Conservation (phyloP, 129 eudicot genomes). For the Centaurea solstitialis region DNA sequence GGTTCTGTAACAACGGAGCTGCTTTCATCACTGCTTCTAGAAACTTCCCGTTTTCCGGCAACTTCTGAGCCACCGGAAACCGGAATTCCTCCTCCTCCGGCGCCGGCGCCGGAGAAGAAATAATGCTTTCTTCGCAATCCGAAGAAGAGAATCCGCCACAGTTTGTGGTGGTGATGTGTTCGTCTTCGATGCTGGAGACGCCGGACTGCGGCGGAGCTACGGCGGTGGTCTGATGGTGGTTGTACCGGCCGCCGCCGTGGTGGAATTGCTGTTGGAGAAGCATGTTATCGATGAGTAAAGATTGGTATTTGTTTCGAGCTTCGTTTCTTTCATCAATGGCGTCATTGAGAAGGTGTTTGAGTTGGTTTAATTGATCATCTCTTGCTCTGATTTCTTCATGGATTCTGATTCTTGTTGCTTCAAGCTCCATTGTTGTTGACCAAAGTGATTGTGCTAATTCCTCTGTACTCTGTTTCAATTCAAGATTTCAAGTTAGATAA, state of each 20-base stretch:
- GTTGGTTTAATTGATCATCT: constrained; percentile 52
- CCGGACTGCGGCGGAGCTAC: constrained; percentile 43
- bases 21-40: constrained; percentile 79
- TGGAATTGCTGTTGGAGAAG: constrained; percentile 44
- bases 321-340: constrained; percentile 63
- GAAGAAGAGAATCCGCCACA: constrained; percentile 58
- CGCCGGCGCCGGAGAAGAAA: too few relatives aligned
- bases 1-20: constrained; percentile 77
- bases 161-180: constrained; percentile 44
- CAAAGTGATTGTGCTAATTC: constrained; percentile 57
- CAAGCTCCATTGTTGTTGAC: constrained; percentile 64
- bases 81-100: constrained; percentile 29
- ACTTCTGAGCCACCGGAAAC: constrained; percentile 28
- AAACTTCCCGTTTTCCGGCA: constrained; percentile 82
- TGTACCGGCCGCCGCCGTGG: constrained; percentile 2
- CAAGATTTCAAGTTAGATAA: constrained; percentile 1
- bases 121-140: constrained; percentile 82
- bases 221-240: constrained; percentile 21
- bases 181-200: constrained; percentile 66
- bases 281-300: constrained; percentile 45
- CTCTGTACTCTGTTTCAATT: constrained; percentile 53
- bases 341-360: constrained; percentile 43
- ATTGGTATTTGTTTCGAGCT: constrained; percentile 50
- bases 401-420: constrained; percentile 55
- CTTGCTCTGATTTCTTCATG: constrained; percentile 59